Percentiles rank a stretch among this genome's conserved stretches.
Evolutionary conservation across 495 filamentous ascomycete species (phyloP).

Genomic region (Talaromyces ruber): DNA sequence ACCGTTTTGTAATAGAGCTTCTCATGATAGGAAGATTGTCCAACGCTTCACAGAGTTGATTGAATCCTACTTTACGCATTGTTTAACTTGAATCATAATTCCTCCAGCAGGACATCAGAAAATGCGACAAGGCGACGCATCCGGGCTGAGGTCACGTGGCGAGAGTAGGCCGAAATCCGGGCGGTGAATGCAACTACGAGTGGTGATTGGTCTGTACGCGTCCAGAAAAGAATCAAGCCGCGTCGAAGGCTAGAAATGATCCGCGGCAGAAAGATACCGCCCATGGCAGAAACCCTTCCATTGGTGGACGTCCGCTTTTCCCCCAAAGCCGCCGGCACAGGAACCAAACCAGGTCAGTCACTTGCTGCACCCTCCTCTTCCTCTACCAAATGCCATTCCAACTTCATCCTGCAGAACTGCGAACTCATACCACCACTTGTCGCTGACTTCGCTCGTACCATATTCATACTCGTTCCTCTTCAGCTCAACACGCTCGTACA

Average conservation of each 20-base stretch:
- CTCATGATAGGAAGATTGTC: not conserved
- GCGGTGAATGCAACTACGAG: not conserved
- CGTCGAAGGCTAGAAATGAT: slow-evolving; percentile 5
- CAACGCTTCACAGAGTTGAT: not conserved
- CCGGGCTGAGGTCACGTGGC: slow-evolving; percentile 6
- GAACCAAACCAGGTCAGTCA: slow-evolving; percentile 2
- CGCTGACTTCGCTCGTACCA: not conserved
- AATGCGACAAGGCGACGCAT: not conserved
- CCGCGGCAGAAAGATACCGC: slow-evolving; percentile 6
- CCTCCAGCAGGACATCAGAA: not conserved
- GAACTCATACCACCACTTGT: slow-evolving; percentile 8
- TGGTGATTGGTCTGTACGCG: not conserved
- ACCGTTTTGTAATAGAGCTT: not conserved
- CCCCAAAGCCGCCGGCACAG: slow-evolving; percentile 18
- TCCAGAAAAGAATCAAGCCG: not conserved
- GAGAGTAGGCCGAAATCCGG: not conserved
- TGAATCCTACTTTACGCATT: not conserved
- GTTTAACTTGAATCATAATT: not conserved
- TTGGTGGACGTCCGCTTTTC: slow-evolving; percentile 15
- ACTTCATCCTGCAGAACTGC: slow-evolving; percentile 14
- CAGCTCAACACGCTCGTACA: slow-evolving; percentile 1
- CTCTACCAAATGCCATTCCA: slow-evolving; percentile 13
- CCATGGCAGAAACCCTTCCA: not conserved
- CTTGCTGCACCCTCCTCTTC: slow-evolving; percentile 18
- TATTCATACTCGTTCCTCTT: not conserved